Base-by-base conservation (phyloP, 2,329 filamentous ascomycete genomes). In the Pleurostoma richardsiae region DNA sequence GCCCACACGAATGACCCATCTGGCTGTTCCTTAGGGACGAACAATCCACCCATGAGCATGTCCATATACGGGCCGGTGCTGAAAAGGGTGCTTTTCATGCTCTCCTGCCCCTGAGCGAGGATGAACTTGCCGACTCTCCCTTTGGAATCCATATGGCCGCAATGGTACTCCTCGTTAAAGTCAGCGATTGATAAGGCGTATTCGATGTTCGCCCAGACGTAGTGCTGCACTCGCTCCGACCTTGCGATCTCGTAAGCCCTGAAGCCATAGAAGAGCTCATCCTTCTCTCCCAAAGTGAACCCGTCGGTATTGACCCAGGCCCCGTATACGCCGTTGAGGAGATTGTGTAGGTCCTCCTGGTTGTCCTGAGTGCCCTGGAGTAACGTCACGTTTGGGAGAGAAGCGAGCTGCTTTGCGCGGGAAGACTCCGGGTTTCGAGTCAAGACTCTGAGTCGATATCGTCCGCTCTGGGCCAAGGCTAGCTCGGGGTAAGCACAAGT, bases 361-460 rank as follows among this genome's bases (percentile, higher is more conserved):
- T 42, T 49, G 41, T 43, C 45, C n/a, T 46, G 43, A 19, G 19
- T 30, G 10, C 49, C 51, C 28, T 49, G 41, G 30, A 51, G 8
- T 4, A 53, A 42, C 10, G 40, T 43, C 8, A 59, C 51, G 30
- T 56, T 54, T 33, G 51, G 48, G 1, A 60, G 46, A 4, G 40
- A 29, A 27, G 48, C 40, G 4, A 61, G 52, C 39, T 51, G 38
- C 28, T 51, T 40, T 11, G 56, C 55, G 8, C 61, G 54, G 1
- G 50, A 6, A 3, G 67, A 68, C 2, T 52, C 55, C 5, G 59
- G 31, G 49, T 66, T 55, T 4, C 71, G 59, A 10, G 70, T 72
- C 27, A 74, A 51, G 31, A 70, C 55, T 31, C 63, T 59, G 44
- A 70, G 58, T 30, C 52, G 44, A 56, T 66, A 66, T 43, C 56